Percentiles rank a stretch among this genome's conserved stretches.
These are phyloP conservation scores for Ganoderma resinaceum DNA, from an alignment of 1,284 basidiomycete species.

Conservation along the genomic window DNA sequence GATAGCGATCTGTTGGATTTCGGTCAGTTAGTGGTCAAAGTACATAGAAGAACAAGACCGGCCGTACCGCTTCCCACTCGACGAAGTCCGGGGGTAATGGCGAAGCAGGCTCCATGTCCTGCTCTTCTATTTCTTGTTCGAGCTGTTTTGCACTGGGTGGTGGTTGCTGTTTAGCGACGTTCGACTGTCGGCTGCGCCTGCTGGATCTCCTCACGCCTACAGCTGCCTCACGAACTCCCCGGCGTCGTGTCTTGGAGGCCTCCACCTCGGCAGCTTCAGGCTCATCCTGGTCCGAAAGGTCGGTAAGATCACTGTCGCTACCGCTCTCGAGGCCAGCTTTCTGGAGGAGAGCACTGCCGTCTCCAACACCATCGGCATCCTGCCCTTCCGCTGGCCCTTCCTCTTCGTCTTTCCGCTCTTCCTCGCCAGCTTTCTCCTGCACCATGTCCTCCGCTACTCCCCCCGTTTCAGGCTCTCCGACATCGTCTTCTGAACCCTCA, in stretches of 20 bases:
- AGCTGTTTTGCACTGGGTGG: not conserved
- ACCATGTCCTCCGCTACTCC: constrained; percentile 20
- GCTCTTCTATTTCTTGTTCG: constrained; percentile 20
- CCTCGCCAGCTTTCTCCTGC: constrained; percentile 12
- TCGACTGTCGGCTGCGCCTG: not conserved
- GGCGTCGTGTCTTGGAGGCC: constrained; percentile 10
- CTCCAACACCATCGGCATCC: constrained; percentile 15
- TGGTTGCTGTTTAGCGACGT: not conserved
- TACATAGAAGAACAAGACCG: not conserved
- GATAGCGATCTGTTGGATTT: constrained; percentile 67
- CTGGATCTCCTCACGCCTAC: constrained; percentile 9
- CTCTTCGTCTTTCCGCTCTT: constrained; percentile 5
- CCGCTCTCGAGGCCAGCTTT: constrained; percentile 67
- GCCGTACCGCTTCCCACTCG: constrained; percentile 84
- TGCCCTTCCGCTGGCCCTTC: constrained; percentile 25
- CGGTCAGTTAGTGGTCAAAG: constrained; percentile 1
- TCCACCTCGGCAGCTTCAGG: constrained; percentile 22
- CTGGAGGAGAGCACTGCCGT: constrained; percentile 22
- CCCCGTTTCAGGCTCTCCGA: constrained; percentile 16
- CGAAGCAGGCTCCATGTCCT: constrained; percentile 26
- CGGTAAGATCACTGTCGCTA: constrained; percentile 73
- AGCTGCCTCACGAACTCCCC: constrained; percentile 3
- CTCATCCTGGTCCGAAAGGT: constrained; percentile 52
- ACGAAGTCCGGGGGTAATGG: constrained; percentile 61
- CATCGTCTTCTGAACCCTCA: constrained; percentile 6